Percentiles rank a stretch among this genome's conserved stretches.
Conservation (phyloP, 108 stramenopile genomes). For the Conticribra guillardii region DNA sequence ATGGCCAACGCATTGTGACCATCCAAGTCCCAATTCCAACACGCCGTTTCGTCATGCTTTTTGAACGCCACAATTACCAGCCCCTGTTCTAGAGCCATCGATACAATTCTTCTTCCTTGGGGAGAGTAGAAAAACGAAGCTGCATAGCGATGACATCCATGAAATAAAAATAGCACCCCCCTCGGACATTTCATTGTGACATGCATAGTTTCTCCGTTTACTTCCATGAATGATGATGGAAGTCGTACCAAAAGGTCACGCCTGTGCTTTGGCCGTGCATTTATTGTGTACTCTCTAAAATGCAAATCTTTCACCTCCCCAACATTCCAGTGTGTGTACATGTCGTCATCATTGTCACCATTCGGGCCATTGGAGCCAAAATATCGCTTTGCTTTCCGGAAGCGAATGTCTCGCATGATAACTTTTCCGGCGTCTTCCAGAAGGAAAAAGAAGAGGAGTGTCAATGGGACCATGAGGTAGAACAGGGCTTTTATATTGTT, state of each 20-base stretch:
- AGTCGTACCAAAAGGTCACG: constrained; percentile 34
- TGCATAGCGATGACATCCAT: constrained; percentile 44
- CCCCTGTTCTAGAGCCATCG: constrained; percentile 19
- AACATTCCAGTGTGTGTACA: background rate
- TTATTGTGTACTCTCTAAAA: constrained; percentile 17
- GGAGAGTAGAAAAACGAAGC: constrained; percentile 50
- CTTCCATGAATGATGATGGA: constrained; percentile 4
- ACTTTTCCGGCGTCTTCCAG: constrained; percentile 24
- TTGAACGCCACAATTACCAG: constrained; percentile 29
- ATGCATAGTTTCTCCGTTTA: constrained; percentile 14
- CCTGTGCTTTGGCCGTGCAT: constrained; percentile 18
- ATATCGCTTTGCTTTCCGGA: background rate
- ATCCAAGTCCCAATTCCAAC: constrained; percentile 35
- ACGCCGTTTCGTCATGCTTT: constrained; percentile 38
- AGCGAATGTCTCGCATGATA: constrained; percentile 13
- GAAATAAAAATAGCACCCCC: constrained; percentile 48
- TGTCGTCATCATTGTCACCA: too few relatives aligned
- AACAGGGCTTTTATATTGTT: constrained; percentile 24
- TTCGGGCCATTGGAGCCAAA: too few relatives aligned
- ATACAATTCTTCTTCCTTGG: constrained; percentile 40
- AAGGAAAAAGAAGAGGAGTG: constrained; percentile 33
- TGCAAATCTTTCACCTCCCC: constrained; percentile 4
- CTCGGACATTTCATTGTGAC: constrained; percentile 36
- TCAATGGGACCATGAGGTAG: constrained; percentile 28
- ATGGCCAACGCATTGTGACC: constrained; percentile 18